These are phyloP conservation scores for Meyerozyma elateridarum DNA, from an alignment of 1,139 yeast species.

Conservation along the genomic window DNA sequence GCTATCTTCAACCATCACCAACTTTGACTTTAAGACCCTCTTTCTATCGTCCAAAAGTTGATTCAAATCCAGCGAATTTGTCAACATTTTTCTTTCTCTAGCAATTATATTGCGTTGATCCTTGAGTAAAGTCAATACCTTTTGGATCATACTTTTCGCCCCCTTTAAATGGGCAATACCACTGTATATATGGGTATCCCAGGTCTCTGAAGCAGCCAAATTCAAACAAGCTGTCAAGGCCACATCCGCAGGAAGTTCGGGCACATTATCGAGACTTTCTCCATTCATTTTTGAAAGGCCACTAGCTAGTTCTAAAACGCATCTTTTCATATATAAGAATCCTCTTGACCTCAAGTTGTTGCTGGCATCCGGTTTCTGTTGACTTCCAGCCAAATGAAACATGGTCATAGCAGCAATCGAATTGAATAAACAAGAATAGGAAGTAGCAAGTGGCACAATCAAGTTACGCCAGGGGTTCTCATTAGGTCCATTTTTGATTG, in stretches of 20 bases:
- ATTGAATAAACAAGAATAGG: constrained; percentile 53
- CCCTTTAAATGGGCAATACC: constrained; percentile 68
- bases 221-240: constrained; percentile 62
- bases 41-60: constrained; percentile 12
- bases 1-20: constrained; percentile 29
- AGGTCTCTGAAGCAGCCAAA: constrained; percentile 60
- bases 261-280: constrained; percentile 12
- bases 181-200: constrained; percentile 63
- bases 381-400: constrained; percentile 52
- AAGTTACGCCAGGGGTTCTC: constrained; percentile 68
- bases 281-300: constrained; percentile 39
- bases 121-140: constrained; percentile 31
- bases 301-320: constrained; percentile 54
- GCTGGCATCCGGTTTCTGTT: constrained; percentile 32
- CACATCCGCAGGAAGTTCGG: constrained; percentile 55
- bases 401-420: constrained; percentile 64
- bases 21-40: constrained; percentile 18
- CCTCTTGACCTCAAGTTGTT: constrained; percentile 44
- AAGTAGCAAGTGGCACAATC: constrained; percentile 50
- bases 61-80: constrained; percentile 10
- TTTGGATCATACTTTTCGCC: constrained; percentile 57
- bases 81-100: constrained; percentile 12
- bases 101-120: constrained; percentile 20
- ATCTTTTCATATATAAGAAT: constrained; percentile 52
- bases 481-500: constrained; percentile 56